phyloP scores from a whole-genome alignment of 1,284 basidiomycete species.

The Athelia psychrophila region DNA sequence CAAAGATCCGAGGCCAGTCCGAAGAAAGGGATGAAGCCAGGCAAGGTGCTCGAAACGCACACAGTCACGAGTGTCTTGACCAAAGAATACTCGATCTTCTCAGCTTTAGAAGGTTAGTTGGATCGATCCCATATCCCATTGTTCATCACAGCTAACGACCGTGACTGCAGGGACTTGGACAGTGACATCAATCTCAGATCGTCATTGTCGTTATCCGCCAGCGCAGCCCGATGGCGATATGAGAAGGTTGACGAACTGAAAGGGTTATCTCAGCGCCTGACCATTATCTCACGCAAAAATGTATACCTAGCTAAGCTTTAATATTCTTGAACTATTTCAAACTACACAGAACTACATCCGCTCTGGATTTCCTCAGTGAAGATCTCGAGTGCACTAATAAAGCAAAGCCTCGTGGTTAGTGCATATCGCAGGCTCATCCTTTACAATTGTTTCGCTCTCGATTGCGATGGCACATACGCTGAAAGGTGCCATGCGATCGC shows the following conservation, averaged over 20 bases:
- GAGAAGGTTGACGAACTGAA: conserved; percentile 13
- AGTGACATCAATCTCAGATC: conserved; percentile 87
- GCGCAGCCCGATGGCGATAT: conserved; percentile 36
- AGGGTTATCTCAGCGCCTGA: too few species aligned
- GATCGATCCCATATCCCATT: conserved; percentile 3
- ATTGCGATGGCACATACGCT: too few species aligned
- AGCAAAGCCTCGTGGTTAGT: too few species aligned
- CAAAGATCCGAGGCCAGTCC: conserved; percentile 72
- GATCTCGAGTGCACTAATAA: too few species aligned
- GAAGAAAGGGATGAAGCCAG: conserved; percentile 61
- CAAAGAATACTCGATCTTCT: conserved; percentile 84
- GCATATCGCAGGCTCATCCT: conserved; percentile 5
- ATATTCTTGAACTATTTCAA: background rate
- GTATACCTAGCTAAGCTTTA: too few species aligned
- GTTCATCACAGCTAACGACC: conserved; percentile 42
- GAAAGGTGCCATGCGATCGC: too few species aligned
- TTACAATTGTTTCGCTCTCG: too few species aligned
- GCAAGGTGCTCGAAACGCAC: conserved; percentile 84
- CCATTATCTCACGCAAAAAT: too few species aligned
- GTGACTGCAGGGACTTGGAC: conserved; percentile 94
- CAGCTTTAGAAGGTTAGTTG: conserved; percentile 77
- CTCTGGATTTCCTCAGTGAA: too few species aligned
- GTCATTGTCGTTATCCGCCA: conserved; percentile 79
- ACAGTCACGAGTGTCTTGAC: conserved; percentile 80
- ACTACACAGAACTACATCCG: background rate